phyloP scores from a whole-genome alignment of 768 basidiomycete species.

The Leccinum truebloodii region DNA sequence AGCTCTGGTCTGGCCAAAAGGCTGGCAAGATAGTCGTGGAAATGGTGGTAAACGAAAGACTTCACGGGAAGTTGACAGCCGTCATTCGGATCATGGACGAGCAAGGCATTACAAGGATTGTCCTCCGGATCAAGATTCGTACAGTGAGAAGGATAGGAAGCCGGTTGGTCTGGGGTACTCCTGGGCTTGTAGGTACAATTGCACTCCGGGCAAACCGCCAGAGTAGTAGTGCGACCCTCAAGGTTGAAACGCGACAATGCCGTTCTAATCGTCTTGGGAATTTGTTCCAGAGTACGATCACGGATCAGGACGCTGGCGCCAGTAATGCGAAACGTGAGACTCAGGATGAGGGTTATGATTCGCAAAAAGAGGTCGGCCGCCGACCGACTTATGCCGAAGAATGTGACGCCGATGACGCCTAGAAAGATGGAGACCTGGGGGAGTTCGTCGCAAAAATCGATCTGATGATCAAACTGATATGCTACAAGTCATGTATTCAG shows the following conservation, averaged over 20 bases:
- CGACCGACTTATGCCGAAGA: neutral
- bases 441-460: neutral
- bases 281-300: neutral
- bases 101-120: neutral
- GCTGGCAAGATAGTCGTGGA: neutral
- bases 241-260: no score
- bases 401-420: neutral
- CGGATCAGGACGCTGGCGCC: neutral
- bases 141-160: no score
- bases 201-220: no score
- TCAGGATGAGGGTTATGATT: neutral
- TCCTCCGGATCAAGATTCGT: no score
- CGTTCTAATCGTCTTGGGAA: no score
- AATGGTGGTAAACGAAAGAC: neutral
- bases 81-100: neutral
- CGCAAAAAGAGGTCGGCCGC: neutral
- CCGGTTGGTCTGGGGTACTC: no score
- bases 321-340: neutral
- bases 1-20: slow-evolving; percentile 6
- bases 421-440: neutral
- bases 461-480: neutral
- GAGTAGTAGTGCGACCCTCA: no score
- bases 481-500: neutral
- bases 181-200: no score
- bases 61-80: neutral